Evolutionary conservation across 2,329 filamentous ascomycete species (phyloP).

Genomic region (Bipolaris gigantea): DNA sequence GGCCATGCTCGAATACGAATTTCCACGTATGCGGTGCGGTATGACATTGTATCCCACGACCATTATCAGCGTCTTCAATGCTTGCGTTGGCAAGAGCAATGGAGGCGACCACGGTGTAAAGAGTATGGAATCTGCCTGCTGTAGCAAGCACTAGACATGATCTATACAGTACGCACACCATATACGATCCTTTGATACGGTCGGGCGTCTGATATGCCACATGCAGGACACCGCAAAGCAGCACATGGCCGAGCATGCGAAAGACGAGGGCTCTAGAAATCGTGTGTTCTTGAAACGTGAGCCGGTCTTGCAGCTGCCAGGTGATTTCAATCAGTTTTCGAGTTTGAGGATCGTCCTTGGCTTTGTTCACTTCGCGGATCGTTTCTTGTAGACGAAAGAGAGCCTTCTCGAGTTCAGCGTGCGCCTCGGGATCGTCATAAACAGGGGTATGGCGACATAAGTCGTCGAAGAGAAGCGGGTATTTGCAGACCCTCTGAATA

Average conservation of each 20-base stretch:
- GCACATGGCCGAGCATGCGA: constrained; percentile 76
- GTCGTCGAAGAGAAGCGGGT: constrained; percentile 83
- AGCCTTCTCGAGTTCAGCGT: constrained; percentile 76
- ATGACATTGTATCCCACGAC: constrained; percentile 80
- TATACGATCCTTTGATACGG: constrained; percentile 73
- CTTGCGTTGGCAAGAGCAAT: constrained; percentile 67
- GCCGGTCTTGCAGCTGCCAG: constrained; percentile 79
- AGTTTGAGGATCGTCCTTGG: constrained; percentile 74
- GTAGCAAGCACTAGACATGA: constrained; percentile 77
- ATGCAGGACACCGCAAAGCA: constrained; percentile 80
- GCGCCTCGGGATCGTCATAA: constrained; percentile 79
- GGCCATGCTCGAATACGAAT: constrained; percentile 75
- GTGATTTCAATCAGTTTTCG: constrained; percentile 76
- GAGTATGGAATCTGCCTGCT: constrained; percentile 63
- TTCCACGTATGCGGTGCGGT: constrained; percentile 92
- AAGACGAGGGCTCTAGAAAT: constrained; percentile 55
- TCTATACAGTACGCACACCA: constrained; percentile 83
- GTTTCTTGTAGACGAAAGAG: constrained; percentile 72
- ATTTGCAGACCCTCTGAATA: constrained; percentile 89
- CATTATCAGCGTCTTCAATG: constrained; percentile 74
- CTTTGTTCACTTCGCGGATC: constrained; percentile 78
- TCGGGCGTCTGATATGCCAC: constrained; percentile 76
- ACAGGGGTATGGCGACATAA: constrained; percentile 81
- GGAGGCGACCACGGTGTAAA: constrained; percentile 74
- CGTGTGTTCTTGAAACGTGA: constrained; percentile 69